A percentile compares a stretch with the other conserved stretches of the same genome.
These are phyloP conservation scores for Blastobotrys indianensis DNA, from an alignment of 1,139 yeast genomes.

Conservation along the genomic window DNA sequence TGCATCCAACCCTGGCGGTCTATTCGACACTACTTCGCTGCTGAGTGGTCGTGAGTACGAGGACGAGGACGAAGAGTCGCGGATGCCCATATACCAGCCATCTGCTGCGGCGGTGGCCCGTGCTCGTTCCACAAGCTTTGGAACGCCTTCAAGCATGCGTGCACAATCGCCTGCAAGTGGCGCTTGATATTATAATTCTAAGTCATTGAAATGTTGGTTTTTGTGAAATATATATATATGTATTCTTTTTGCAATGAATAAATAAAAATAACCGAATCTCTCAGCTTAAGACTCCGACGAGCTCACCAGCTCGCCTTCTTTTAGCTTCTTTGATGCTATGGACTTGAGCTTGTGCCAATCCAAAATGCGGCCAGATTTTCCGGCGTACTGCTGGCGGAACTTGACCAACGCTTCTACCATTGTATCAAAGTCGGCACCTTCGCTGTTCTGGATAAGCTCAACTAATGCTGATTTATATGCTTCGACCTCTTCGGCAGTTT, in stretches of 20 bases:
- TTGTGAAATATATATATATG: no score
- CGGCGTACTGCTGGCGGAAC: conserved; percentile 6
- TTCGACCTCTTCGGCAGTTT: conserved; percentile 20
- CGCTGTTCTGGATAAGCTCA: conserved; percentile 2
- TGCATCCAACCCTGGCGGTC: not conserved
- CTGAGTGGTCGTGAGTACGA: not conserved
- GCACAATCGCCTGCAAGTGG: no score
- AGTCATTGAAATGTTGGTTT: no score
- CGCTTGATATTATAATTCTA: no score
- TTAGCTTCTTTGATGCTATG: conserved; percentile 1
- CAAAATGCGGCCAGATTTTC: conserved; percentile 13
- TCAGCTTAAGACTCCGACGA: no score
- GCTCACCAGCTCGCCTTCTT: not conserved
- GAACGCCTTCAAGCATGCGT: not conserved
- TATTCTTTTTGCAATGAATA: no score
- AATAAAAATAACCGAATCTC: no score
- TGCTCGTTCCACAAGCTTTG: conserved; percentile 1
- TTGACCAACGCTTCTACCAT: conserved; percentile 13
- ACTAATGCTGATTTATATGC: conserved; percentile 19
- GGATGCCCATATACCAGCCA: conserved; percentile 8
- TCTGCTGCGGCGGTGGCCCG: conserved; percentile 9
- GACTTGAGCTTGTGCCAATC: conserved; percentile 21
- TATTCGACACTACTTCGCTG: no score
- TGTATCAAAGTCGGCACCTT: conserved; percentile 13
- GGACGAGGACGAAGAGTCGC: not conserved